A percentile compares a stretch with the other conserved stretches of the same genome.
These are phyloP conservation scores for Moesziomyces aphidis DNA, from an alignment of 1,284 basidiomycete species.

Conservation along the genomic window DNA sequence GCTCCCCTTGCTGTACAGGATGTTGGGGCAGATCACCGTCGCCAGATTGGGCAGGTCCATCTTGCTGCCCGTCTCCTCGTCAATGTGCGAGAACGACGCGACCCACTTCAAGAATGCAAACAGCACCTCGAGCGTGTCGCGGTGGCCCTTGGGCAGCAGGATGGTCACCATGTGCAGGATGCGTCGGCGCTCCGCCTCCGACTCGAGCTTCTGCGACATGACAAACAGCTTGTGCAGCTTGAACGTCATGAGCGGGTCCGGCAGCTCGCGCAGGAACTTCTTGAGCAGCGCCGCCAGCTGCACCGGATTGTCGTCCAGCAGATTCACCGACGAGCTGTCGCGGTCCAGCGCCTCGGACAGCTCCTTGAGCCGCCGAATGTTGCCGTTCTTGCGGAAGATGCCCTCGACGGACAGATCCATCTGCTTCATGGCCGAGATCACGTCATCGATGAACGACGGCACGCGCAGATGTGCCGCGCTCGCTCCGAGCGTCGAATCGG, in stretches of 20 bases:
- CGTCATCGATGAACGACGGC: slow-evolving; percentile 97
- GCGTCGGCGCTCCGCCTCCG: slow-evolving; percentile 82
- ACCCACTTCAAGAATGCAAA: slow-evolving; percentile 99
- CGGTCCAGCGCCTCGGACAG: slow-evolving; percentile 92
- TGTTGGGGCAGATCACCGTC: slow-evolving; percentile 97
- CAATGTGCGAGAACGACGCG: slow-evolving; percentile 96
- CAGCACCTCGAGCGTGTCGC: slow-evolving; percentile 96
- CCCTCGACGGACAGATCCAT: slow-evolving; percentile 99
- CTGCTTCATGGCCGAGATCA: slow-evolving; percentile 96
- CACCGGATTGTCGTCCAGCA: slow-evolving; percentile 94
- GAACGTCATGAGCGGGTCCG: slow-evolving; percentile 94
- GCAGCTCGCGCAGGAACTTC: slow-evolving; percentile 95
- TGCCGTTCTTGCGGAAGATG: slow-evolving; percentile 98
- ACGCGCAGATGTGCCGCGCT: slow-evolving; percentile 86
- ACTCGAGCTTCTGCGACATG: slow-evolving; percentile 83
- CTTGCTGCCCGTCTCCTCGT: slow-evolving; percentile 97
- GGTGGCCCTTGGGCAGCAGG: slow-evolving; percentile 89
- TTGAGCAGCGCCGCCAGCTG: slow-evolving; percentile 96
- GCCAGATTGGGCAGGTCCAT: slow-evolving; percentile 98
- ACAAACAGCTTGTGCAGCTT: slow-evolving; percentile 90
- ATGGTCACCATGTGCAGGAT: slow-evolving; percentile 88
- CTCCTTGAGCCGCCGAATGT: slow-evolving; percentile 91
- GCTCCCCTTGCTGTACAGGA: slow-evolving; percentile 84
- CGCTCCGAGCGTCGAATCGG: slow-evolving; percentile 90
- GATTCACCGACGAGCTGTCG: slow-evolving; percentile 83